These are phyloP conservation scores for Aquilaria yunnanensis DNA, from an alignment of 345 rosid genomes.

Conservation along the genomic window DNA sequence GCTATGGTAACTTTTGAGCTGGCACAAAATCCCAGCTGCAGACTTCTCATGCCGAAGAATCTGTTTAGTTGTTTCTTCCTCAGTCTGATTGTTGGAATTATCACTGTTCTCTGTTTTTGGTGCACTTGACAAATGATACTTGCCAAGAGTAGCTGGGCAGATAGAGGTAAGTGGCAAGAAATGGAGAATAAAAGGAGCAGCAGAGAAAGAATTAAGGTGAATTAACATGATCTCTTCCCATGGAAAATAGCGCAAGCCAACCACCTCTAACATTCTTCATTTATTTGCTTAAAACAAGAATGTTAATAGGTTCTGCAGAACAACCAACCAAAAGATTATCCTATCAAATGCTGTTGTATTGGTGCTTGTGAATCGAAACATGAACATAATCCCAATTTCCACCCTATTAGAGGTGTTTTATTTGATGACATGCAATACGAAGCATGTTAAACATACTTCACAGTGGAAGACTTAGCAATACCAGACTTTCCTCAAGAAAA, in stretches of 20 bases:
- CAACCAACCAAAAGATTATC: too few relatives aligned
- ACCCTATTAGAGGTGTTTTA: too few relatives aligned
- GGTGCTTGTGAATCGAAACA: too few relatives aligned
- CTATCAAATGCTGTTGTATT: too few relatives aligned
- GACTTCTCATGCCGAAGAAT: conserved; percentile 49
- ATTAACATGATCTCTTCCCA: conserved; percentile 1
- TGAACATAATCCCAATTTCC: too few relatives aligned
- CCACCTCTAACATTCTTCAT: neutral
- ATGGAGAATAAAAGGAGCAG: conserved; percentile 6
- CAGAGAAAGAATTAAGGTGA: neutral
- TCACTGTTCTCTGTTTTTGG: conserved; percentile 21
- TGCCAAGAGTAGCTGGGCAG: conserved; percentile 55
- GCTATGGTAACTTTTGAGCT: conserved; percentile 36
- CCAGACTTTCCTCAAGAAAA: too few relatives aligned
- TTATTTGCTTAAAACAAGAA: too few relatives aligned
- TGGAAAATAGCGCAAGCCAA: neutral
- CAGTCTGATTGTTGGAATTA: conserved; percentile 33
- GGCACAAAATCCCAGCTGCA: conserved; percentile 72
- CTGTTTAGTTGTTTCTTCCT: conserved; percentile 49
- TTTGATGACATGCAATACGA: too few relatives aligned
- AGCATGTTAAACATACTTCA: too few relatives aligned
- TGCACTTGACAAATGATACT: conserved; percentile 37
- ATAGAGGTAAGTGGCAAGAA: conserved; percentile 6
- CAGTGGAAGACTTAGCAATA: too few relatives aligned
- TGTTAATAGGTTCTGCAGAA: too few relatives aligned